Evolutionary conservation across 2,329 filamentous ascomycete species (phyloP), one percentile per base, ranked within the genome.

Genomic region (Cladosporium sp.): DNA sequence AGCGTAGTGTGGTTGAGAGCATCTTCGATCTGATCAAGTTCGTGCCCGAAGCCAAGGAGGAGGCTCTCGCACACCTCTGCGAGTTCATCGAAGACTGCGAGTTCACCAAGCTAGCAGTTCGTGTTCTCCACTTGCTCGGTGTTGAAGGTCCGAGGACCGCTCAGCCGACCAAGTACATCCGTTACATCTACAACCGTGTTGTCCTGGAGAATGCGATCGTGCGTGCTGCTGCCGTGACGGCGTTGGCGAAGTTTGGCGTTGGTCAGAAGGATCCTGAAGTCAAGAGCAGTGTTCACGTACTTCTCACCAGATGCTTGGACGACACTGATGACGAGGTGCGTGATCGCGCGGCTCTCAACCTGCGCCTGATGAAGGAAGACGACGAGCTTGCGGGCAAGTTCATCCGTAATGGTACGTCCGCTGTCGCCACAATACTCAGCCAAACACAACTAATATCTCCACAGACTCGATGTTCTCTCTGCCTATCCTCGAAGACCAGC

Each of bases 21-120:
- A 97, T 98, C 85, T 97, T 98, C 67, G 93, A 98, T 65, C 77
- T 98, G 52, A 97, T 98, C 77, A 96, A 97, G 71, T 98, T 98
- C 65, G 92, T 98, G 3, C 93, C 93, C 1, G 93, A 96, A 55
- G 84, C 81, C 64, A 84, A 83, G 66, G 83, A 86, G 69, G 83
- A 86, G 60, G 92, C 93, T 14, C 82, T 98, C 45, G 89, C 92
- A 11, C 93, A 97, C 66, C 82, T 98, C 18, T 97, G 93, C 75
- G 93, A 98, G 69, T 98, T 98, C 68, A 98, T 98, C 59, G 93
- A 98, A 72, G 93, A 98, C 70, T 98, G 93, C 75, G 93, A 98
- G 69, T 98, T 97, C 71, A 96, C 93, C 28, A 98, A 98, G 75
- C 79, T 98, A 57, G 92, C 93, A 31, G 92, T 98, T 44, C 86